Evolutionary conservation across 2,329 filamentous ascomycete species (phyloP).

Genomic region (Clonostachys rosea): DNA sequence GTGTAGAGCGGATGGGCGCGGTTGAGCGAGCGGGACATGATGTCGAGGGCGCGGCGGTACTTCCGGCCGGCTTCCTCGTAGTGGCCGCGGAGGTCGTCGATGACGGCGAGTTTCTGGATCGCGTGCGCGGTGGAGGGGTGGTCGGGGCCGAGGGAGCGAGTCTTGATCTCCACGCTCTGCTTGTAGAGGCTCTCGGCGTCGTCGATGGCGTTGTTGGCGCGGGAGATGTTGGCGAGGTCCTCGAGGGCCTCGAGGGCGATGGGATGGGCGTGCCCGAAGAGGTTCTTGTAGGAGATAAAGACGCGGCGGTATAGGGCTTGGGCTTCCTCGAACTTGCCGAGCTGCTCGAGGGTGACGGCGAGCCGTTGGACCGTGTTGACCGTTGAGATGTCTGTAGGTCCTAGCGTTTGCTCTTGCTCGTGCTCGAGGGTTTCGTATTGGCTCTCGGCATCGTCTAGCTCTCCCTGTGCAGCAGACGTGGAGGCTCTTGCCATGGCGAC

Average conservation of each 20-base stretch:
- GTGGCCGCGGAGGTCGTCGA: constrained; percentile 12
- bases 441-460: constrained; percentile 9
- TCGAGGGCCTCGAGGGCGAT: constrained; percentile 18
- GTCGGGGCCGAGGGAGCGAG: constrained; percentile 9
- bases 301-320: constrained; percentile 14
- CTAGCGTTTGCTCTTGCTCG: constrained; percentile 13
- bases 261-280: constrained; percentile 14
- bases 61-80: constrained; percentile 11
- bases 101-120: constrained; percentile 15
- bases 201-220: constrained; percentile 14
- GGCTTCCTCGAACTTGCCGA: constrained; percentile 14
- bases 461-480: constrained; percentile 10
- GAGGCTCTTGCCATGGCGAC: constrained; percentile 14
- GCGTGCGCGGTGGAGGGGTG: constrained; percentile 13
- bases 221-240: constrained; percentile 14
- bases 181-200: constrained; percentile 17
- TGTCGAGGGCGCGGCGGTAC: constrained; percentile 12
- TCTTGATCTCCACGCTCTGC: constrained; percentile 14
- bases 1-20: constrained; percentile 13
- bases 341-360: constrained; percentile 11
- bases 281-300: constrained; percentile 15
- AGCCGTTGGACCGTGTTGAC: constrained; percentile 16
- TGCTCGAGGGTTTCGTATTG: constrained; percentile 13
- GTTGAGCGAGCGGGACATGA: constrained; percentile 11
- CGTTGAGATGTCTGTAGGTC: constrained; percentile 12